Percentiles rank a stretch among this genome's conserved stretches.
Evolutionary conservation across 1,139 yeast species (phyloP).

Genomic region (Geotrichum cucujoidarum): DNA sequence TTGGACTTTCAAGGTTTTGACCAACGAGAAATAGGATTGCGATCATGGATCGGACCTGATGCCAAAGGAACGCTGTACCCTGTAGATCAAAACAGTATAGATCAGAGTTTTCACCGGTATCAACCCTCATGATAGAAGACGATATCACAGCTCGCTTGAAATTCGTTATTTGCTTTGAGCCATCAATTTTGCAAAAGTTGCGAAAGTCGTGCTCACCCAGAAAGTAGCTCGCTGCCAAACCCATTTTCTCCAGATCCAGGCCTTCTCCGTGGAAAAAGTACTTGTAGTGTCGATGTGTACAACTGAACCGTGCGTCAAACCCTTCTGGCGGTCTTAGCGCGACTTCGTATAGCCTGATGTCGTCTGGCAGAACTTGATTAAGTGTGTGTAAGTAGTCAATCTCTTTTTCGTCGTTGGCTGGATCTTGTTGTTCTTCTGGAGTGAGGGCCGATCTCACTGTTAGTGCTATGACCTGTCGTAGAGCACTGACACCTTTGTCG

Average conservation of each 20-base stretch:
- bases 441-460: conserved; percentile 64
- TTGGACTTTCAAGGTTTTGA: conserved; percentile 62
- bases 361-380: conserved; percentile 73
- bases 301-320: conserved; percentile 92
- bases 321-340: conserved; percentile 75
- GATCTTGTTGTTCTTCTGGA: conserved; percentile 50
- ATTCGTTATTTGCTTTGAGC: conserved; percentile 84
- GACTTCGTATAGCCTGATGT: conserved; percentile 73
- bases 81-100: conserved; percentile 65
- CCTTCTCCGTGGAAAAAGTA: conserved; percentile 56
- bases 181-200: conserved; percentile 91
- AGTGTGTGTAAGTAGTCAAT: conserved; percentile 70
- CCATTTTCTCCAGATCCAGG: conserved; percentile 67
- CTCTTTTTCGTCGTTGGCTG: conserved; percentile 58
- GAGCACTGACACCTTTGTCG: conserved; percentile 93
- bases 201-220: conserved; percentile 86
- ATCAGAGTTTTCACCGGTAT: conserved; percentile 18
- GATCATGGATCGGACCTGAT: conserved; percentile 95
- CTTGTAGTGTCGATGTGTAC: conserved; percentile 75
- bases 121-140: conserved; percentile 26
- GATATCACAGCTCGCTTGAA: conserved; percentile 52
- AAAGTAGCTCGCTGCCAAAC: conserved; percentile 57
- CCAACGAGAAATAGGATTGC: conserved; percentile 78
- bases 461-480: conserved; percentile 88
- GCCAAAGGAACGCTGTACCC: conserved; percentile 96